A percentile compares a stretch with the other conserved stretches of the same genome.
Evolutionary conservation across 805 yeast species (phyloP).

Genomic region (Candida coleopterorum): DNA sequence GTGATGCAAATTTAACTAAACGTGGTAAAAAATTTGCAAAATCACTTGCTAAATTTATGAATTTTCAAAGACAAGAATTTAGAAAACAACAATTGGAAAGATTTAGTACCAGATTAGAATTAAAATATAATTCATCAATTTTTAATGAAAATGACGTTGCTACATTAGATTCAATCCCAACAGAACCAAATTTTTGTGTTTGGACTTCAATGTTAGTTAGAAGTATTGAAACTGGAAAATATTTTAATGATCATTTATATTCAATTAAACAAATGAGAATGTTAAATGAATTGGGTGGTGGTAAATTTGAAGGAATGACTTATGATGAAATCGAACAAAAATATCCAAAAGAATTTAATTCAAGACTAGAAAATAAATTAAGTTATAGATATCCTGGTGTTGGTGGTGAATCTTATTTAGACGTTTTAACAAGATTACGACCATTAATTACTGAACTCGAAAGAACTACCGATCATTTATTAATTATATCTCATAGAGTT

Average conservation of each 20-base stretch:
- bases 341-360: conserved; percentile 73
- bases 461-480: conserved; percentile 80
- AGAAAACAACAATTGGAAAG: conserved; percentile 55
- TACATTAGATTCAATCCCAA: conserved; percentile 24
- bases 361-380: conserved; percentile 73
- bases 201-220: conserved; percentile 89
- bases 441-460: conserved; percentile 92
- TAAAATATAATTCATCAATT: conserved; percentile 33
- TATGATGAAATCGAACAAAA: conserved; percentile 74
- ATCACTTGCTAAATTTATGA: conserved; percentile 72
- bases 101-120: conserved; percentile 42
- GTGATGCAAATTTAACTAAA: conserved; percentile 75
- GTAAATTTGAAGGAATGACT: conserved; percentile 88
- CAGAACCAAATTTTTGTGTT: conserved; percentile 76
- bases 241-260: conserved; percentile 68
- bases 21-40: conserved; percentile 74
- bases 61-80: conserved; percentile 64
- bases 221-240: conserved; percentile 70
- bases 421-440: conserved; percentile 83
- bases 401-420: conserved; percentile 94
- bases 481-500: conserved; percentile 84
- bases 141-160: conserved; percentile 20
- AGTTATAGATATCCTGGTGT: conserved; percentile 92
- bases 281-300: conserved; percentile 93
- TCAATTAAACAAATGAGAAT: conserved; percentile 85